A percentile compares a stretch with the other conserved stretches of the same genome.
phyloP scores from a whole-genome alignment of 23 red algal genomes.

The Chondrus crispus region DNA sequence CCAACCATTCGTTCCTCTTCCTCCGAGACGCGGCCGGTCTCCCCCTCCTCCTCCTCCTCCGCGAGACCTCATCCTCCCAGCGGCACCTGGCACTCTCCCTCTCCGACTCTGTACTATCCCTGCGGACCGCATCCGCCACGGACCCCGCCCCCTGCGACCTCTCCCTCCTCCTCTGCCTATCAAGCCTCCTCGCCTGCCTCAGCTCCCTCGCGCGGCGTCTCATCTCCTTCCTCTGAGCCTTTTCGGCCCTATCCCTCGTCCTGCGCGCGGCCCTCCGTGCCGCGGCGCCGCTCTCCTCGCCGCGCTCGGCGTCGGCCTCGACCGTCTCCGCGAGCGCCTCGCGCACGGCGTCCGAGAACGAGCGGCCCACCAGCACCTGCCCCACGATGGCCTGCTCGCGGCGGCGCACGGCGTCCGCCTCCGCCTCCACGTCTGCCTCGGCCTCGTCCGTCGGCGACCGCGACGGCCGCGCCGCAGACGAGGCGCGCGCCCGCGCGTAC shows the following conservation, averaged over 20 bases:
- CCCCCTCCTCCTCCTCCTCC: slow-evolving; percentile 43
- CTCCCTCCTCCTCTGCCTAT: background rate
- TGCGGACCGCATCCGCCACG: too few species aligned
- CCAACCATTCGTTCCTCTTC: slow-evolving; percentile 10
- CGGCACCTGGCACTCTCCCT: slow-evolving; percentile 26
- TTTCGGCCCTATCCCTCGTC: slow-evolving; percentile 12
- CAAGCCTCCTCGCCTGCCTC: background rate
- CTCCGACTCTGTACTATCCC: slow-evolving; percentile 42
- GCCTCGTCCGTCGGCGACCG: background rate
- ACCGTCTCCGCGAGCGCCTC: slow-evolving; percentile 27
- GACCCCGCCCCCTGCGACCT: background rate
- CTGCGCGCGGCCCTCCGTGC: background rate
- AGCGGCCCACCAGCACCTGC: slow-evolving; percentile 22
- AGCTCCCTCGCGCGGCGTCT: background rate
- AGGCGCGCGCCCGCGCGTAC: background rate
- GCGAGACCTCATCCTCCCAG: background rate
- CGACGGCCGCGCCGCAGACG: background rate
- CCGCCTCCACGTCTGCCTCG: background rate
- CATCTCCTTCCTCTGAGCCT: slow-evolving; percentile 49
- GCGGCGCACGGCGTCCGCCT: background rate
- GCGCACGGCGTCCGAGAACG: slow-evolving; percentile 56
- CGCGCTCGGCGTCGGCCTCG: background rate
- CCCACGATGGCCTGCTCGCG: slow-evolving; percentile 51
- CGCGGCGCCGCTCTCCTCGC: background rate
- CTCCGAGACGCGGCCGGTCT: background rate